These are phyloP conservation scores for Astraeus odoratus DNA, from an alignment of 768 basidiomycete genomes.

Conservation along the genomic window DNA sequence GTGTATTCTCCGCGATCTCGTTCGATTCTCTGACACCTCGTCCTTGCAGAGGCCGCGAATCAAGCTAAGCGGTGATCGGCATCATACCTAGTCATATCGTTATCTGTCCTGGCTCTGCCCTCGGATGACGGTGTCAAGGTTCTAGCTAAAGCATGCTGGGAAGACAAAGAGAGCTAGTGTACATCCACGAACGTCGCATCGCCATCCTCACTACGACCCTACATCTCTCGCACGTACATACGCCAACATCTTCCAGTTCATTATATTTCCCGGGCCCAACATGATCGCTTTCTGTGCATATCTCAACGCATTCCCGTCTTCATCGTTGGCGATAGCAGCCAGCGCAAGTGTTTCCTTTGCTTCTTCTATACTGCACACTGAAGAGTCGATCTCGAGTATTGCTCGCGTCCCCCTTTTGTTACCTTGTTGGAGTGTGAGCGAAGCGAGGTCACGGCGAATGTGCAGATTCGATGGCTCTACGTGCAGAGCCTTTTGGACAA, in stretches of 20 bases:
- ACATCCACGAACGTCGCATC: neutral
- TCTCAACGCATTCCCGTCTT: constrained; percentile 25
- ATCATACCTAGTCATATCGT: neutral
- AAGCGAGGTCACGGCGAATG: constrained; percentile 48
- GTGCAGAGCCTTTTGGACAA: constrained; percentile 52
- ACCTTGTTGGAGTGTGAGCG: constrained; percentile 44
- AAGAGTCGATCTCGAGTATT: constrained; percentile 31
- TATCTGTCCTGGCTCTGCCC: neutral
- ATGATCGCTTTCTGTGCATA: constrained; percentile 59
- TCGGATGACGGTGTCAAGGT: neutral
- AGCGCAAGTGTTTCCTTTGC: constrained; percentile 41
- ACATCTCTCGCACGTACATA: constrained; percentile 36
- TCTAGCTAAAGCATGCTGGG: neutral
- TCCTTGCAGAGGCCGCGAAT: constrained; percentile 32
- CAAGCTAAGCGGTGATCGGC: constrained; percentile 33
- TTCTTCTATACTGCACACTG: constrained; percentile 29
- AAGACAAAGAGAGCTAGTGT: neutral
- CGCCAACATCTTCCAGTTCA: constrained; percentile 55
- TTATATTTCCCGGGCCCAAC: constrained; percentile 40
- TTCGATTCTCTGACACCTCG: constrained; percentile 2
- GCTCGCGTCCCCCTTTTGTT: constrained; percentile 38
- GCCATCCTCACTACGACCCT: neutral
- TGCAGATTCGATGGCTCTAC: constrained; percentile 47
- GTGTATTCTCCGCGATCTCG: constrained; percentile 8
- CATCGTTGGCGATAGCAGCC: constrained; percentile 39